Evolutionary conservation across 805 yeast genomes (phyloP), one percentile per base, ranked within the genome.

Genomic region (Cyberlindnera veronae): DNA sequence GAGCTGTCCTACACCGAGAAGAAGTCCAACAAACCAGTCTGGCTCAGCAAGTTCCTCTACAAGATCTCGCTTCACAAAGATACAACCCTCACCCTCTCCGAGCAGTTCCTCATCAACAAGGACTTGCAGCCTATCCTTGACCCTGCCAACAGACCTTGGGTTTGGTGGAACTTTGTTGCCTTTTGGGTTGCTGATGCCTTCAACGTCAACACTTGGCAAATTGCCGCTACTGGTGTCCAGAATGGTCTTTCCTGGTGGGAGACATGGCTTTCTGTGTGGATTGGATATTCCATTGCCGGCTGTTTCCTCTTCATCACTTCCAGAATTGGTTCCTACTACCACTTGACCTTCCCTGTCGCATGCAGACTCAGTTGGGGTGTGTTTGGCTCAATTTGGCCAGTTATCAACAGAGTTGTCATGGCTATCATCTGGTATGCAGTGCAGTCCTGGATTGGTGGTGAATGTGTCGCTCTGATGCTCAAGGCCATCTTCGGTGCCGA

Each of bases 111-210:
- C 31, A 77, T 72, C 55, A 87, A 87, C 61, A 69, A 73, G 48
- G 96, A 88, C 65, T 69, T 88, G 53, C 75, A 78, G 48, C 95
- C 95, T 0, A 88, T 87, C 4, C 38, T 55, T 11, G 89, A 85
- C 57, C 71, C 65, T 12, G 74, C 65, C 4, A 76, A 95, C 55
- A 71, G 95, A 55, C 73, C 75, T 16, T 88, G 96, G 96, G 67
- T 76, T 23, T 85, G 95, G 95, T 81, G 70, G 63, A 85, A 88
- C 59, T 88, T 66, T 57, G 80, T 83, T 13, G 79, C 76, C 46
- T 86, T 85, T 55, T 88, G 96, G 96, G 63, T 88, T 44, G 90
- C 96, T 1, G 96, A 88, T 58, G 79, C 95, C 21, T 85, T 89
- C 66, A 88, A 88, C 63, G 80, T 88, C 55, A 87, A 85, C 61